phyloP scores from a whole-genome alignment of 352 stramenopile species.

The Phytophthora ohioensis region DNA sequence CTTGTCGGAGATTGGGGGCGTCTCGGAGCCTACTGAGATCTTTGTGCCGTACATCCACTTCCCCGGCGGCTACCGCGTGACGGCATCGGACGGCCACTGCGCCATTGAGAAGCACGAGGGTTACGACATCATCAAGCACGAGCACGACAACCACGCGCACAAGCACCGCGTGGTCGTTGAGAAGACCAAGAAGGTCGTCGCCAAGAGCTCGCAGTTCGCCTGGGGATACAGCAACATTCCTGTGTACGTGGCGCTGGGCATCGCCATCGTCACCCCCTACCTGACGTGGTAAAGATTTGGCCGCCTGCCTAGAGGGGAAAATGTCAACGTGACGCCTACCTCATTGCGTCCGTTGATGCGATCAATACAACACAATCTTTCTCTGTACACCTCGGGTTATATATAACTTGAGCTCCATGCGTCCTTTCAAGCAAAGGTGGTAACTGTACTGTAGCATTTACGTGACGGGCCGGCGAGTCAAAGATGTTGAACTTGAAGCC shows the following conservation, averaged over 20 bases:
- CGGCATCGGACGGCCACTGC: conserved; percentile 44
- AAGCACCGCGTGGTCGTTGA: conserved; percentile 49
- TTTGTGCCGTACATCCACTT: conserved; percentile 51
- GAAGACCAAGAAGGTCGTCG: conserved; percentile 25
- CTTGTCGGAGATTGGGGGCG: conserved; percentile 16
- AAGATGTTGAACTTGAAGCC: conserved; percentile 23
- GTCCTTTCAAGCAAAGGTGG: not conserved
- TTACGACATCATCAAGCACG: conserved; percentile 58
- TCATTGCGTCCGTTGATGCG: not conserved
- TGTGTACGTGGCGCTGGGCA: conserved; percentile 40
- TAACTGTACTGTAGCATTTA: not conserved
- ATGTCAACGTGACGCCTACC: not conserved
- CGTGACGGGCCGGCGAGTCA: conserved; percentile 3
- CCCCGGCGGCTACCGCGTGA: conserved; percentile 43
- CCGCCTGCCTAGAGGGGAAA: not conserved
- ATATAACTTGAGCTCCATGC: not conserved
- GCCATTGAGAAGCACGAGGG: conserved; percentile 53
- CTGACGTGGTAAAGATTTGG: conserved; percentile 22
- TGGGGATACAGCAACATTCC: conserved; percentile 44
- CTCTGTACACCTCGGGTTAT: not conserved
- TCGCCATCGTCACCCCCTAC: conserved; percentile 34
- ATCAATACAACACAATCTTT: conserved; percentile 28
- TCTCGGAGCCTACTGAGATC: conserved; percentile 32
- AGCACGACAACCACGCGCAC: conserved; percentile 38
- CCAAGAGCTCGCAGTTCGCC: conserved; percentile 12